Percentiles rank a stretch among this genome's conserved stretches.
These are phyloP conservation scores for Citrus medica DNA, from an alignment of 345 rosid genomes.

Conservation along the genomic window DNA sequence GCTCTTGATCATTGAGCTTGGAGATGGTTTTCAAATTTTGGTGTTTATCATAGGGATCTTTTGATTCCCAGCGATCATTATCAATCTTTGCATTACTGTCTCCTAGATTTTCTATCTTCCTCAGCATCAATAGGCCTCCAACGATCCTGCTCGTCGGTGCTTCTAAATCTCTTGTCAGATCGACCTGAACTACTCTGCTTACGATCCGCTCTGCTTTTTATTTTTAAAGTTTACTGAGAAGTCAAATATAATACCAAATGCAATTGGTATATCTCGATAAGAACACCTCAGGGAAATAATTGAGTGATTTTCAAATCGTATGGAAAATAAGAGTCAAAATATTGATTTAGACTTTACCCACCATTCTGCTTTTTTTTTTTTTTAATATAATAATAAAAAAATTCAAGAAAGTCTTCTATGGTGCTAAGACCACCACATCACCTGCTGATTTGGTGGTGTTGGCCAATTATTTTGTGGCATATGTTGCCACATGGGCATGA, in stretches of 20 bases:
- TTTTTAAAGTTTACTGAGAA: not conserved
- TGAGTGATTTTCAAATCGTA: too few relatives aligned
- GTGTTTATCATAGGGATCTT: not conserved
- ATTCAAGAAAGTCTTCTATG: too few relatives aligned
- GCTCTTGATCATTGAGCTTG: not conserved
- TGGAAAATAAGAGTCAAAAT: too few relatives aligned
- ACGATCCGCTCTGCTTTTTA: not conserved
- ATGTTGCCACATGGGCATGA: too few relatives aligned
- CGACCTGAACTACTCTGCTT: not conserved
- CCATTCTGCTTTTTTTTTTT: too few relatives aligned
- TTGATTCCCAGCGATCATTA: not conserved
- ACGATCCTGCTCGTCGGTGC: constrained; percentile 12
- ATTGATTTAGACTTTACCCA: too few relatives aligned
- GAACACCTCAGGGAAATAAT: rapidly evolving
- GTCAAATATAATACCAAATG: too few relatives aligned
- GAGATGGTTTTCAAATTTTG: not conserved
- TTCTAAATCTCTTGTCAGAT: not conserved
- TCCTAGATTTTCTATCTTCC: not conserved
- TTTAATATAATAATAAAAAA: too few relatives aligned
- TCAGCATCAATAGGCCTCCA: constrained; percentile 24
- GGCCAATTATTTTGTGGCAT: too few relatives aligned
- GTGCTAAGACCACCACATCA: too few relatives aligned
- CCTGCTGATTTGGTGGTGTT: too few relatives aligned
- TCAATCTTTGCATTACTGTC: not conserved
- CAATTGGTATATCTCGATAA: too few relatives aligned